Base-by-base conservation (phyloP, 78 protist genomes). In the Emiliania huxleyi region DNA sequence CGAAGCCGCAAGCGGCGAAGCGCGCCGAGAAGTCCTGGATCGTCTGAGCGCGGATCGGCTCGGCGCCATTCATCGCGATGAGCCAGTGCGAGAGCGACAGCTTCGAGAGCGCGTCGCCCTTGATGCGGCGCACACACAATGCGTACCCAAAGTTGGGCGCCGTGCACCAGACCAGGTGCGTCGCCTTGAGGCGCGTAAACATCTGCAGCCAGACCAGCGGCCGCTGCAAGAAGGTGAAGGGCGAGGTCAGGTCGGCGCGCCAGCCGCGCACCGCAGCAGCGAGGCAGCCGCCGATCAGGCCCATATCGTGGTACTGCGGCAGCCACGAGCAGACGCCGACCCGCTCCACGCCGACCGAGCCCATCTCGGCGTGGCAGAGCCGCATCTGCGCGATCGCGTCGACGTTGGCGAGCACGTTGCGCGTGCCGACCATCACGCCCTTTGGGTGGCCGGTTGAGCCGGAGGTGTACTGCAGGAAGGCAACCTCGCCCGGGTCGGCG, bases 241-340 rank as follows among this genome's bases (percentile, higher is more conserved):
- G 85, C 43, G 85, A 35, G 35, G n/a, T 35, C n/a, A 37, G 46
- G 18, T 75, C 85, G 85, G 18, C 85, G 43, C 85, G 46, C 46
- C 44, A 40, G 46, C 8, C 85, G n/a, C 4, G 46, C 48, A 75
- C 15, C 85, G 29, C 85, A 29, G 83, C 33, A 2, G 43, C 19
- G 33, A 75, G 25, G 46, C 1, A 40, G n/a, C 18, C 46, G 85
- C 85, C 85, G 85, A 75, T 75, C 35, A 40, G 85, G 48, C 85
- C 90, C 90, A 84, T 84, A 69, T 84, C 90, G 62, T 84, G 90
- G 62, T 84, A 84, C 52, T 46, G 90, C 71, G 90, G 90, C 90
- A 84, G 40, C 90, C 90, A 84, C 69, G 55, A 46, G 40, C 15
- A 35, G 5, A 46, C 38, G 37, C 26, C 35, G 35, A 26, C 69